Conservation (phyloP, 2,329 filamentous ascomycete genomes). For the Colletotrichum filicis region DNA sequence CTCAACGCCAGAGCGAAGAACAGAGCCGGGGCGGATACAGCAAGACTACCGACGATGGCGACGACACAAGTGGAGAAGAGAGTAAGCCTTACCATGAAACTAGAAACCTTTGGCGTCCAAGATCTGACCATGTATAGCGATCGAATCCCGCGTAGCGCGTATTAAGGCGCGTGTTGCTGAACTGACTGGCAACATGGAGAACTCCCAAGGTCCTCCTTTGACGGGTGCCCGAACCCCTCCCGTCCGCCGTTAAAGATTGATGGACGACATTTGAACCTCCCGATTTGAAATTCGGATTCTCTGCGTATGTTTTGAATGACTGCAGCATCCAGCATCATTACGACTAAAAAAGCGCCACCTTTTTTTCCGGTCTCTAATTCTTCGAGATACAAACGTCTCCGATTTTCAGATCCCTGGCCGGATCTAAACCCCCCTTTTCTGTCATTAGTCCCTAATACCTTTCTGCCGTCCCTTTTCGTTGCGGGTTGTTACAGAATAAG, state of each 20-base stretch:
- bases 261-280: background rate
- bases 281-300: background rate
- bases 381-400: constrained; percentile 9
- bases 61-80: constrained; percentile 95
- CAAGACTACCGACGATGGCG: constrained; percentile 73
- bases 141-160: constrained; percentile 94
- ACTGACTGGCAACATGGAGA: constrained; percentile 86
- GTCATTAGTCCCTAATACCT: constrained; percentile 28
- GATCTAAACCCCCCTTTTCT: constrained; percentile 11
- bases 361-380: constrained; percentile 21
- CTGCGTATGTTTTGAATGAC: constrained; percentile 6
- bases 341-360: background rate
- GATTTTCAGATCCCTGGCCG: constrained; percentile 10
- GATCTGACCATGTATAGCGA: constrained; percentile 68
- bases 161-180: constrained; percentile 98
- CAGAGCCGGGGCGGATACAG: constrained; percentile 67
- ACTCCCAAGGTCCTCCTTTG: constrained; percentile 48
- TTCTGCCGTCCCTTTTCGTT: constrained; percentile 27
- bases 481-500: constrained; percentile 33
- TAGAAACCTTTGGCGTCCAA: background rate
- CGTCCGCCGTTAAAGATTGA: constrained; percentile 25
- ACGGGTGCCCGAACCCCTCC: constrained; percentile 30
- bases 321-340: background rate
- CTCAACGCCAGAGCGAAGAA: constrained; percentile 73
- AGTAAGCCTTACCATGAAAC: constrained; percentile 68